These are phyloP conservation scores for Arachis stenosperma DNA, from an alignment of 306 rosid genomes.

Conservation along the genomic window DNA sequence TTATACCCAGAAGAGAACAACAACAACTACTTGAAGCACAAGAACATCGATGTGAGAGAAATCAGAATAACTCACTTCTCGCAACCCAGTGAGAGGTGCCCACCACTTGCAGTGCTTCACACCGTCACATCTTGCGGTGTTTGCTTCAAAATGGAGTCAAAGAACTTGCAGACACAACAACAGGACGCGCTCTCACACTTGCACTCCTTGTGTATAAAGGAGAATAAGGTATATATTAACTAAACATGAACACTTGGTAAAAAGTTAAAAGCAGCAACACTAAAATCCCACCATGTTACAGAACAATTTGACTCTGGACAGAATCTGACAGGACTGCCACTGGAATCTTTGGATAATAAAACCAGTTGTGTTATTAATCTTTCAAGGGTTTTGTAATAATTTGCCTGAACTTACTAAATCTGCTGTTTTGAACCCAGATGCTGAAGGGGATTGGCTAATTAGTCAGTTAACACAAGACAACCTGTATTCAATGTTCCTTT, in stretches of 20 bases:
- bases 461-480: constrained; percentile 39
- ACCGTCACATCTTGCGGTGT: constrained; percentile 76
- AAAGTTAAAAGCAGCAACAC: constrained; percentile 4
- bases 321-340: constrained; percentile 43
- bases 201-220: constrained; percentile 98
- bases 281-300: constrained; percentile 19
- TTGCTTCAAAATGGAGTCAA: constrained; percentile 99
- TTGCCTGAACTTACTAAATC: constrained; percentile 39
- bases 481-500: constrained; percentile 22
- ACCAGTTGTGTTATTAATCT: too few species aligned
- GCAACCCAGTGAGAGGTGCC: constrained; percentile 97
- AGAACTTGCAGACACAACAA: constrained; percentile 64
- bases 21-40: constrained; percentile 57
- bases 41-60: constrained; percentile 72
- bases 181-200: constrained; percentile 80
- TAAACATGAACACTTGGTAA: constrained; percentile 35
- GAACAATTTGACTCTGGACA: constrained; percentile 56
- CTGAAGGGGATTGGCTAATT: constrained; percentile 33
- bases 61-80: constrained; percentile 89
- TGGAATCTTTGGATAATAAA: constrained; percentile 29
- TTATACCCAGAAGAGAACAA: constrained; percentile 76
- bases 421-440: constrained; percentile 44
- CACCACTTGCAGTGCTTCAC: constrained; percentile 99
- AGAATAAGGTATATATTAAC: constrained; percentile 85
- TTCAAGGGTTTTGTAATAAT: constrained; percentile 32